These are phyloP conservation scores for Didymosphaeria variabile DNA, from an alignment of 2,329 filamentous ascomycete species.

Conservation along the genomic window DNA sequence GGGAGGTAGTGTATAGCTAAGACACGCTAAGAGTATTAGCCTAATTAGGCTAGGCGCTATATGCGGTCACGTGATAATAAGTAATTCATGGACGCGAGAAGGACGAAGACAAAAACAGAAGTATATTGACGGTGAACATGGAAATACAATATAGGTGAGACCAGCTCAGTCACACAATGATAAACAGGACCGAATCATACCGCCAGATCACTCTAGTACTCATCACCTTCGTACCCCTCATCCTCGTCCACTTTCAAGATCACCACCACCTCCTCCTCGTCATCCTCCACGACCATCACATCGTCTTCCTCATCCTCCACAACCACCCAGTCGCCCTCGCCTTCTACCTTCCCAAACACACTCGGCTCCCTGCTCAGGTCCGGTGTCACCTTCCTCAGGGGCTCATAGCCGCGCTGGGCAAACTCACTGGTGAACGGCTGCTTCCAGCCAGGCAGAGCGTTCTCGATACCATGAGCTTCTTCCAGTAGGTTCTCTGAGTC, in stretches of 20 bases:
- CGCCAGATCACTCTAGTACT: neutral
- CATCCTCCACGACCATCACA: neutral
- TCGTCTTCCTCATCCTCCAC: neutral
- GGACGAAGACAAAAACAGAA: neutral
- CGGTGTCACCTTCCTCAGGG: neutral
- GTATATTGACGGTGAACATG: neutral
- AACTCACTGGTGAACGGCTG: neutral
- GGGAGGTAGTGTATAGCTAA: too few relatives aligned
- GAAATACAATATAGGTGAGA: neutral
- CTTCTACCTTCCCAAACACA: neutral
- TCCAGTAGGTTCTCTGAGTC: neutral
- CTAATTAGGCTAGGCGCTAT: too few relatives aligned
- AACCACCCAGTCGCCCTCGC: neutral
- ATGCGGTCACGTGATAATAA: too few relatives aligned
- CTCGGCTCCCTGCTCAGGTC: neutral
- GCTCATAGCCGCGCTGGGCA: neutral
- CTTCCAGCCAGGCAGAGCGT: slow-evolving; percentile 3
- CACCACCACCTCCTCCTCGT: neutral
- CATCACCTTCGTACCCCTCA: neutral
- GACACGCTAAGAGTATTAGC: too few relatives aligned
- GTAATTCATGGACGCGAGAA: too few relatives aligned
- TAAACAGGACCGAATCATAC: neutral
- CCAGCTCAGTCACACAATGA: neutral
- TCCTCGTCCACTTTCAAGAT: neutral
- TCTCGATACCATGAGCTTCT: neutral